Evolutionary conservation across 768 basidiomycete species (phyloP), one percentile per base, ranked within the genome.

Genomic region (Leccinum imitatum): DNA sequence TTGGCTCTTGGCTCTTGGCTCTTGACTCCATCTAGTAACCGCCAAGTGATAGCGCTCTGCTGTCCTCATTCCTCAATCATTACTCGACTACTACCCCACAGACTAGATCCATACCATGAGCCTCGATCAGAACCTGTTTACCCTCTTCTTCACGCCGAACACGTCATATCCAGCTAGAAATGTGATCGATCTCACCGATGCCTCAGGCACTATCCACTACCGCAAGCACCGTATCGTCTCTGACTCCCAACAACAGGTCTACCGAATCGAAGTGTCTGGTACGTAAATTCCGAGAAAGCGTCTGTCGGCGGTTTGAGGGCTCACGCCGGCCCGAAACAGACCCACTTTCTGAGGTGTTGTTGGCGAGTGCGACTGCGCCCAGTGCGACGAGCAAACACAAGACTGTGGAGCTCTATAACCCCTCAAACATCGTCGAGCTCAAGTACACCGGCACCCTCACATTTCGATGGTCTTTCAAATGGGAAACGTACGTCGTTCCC

Each of bases 121-220:
- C 69, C 77, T 94, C 57, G 91, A 93, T 72, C 83, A 91, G 72
- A 93, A 93, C 71, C 77, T 94, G 11, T 94, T 93, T 77, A 93
- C 92, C 3, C 84, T 94, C 57, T 74, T 82, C 63, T 75, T 92
- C 58, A 80, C 82, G 0, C 83, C 84, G 6, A 83, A 82, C 69
- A 73, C 83, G 59, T 81, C 85, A 41, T 80, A 86, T 62, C 80
- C 83, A 11, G 77, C 78, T 64, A 67, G 64, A 2, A 59, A 65
- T 9, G 82, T 87, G 17, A 73, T 89, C 23, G 91, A 93, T 72
- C 84, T 94, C 54, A 76, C 84, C 23, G 90, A 93, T 67, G 78
- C 83, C 3, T 71, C 79, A 2, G 90, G 87, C 6, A 81, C 71
- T 3, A 70, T 83, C 1, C 85, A 93, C 71, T 94, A 94, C 69